Conservation (phyloP, 139 green algal genomes). For the Ettlia oleoabundans region DNA sequence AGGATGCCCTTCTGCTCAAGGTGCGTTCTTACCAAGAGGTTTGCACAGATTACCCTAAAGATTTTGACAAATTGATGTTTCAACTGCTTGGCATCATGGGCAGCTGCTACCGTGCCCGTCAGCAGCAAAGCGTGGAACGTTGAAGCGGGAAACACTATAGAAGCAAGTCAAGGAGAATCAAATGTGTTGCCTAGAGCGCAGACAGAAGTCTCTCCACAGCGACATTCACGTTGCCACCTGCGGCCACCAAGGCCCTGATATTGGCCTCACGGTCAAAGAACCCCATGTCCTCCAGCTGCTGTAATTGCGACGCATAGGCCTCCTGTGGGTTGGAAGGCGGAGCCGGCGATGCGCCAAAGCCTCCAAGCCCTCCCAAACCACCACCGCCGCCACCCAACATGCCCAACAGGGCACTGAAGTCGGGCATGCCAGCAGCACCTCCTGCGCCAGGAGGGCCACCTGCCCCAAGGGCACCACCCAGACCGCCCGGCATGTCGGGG, state of each 20-base stretch:
- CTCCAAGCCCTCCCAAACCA: slow-evolving; percentile 41
- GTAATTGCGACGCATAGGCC: slow-evolving; percentile 84
- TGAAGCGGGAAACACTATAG: too few relatives aligned
- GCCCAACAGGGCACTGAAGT: slow-evolving; percentile 34
- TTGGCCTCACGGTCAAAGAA: slow-evolving; percentile 83
- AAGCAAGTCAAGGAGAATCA: neutral
- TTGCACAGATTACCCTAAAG: too few relatives aligned
- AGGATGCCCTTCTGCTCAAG: too few relatives aligned
- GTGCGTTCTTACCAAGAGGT: too few relatives aligned
- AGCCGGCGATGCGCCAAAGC: slow-evolving; percentile 12
- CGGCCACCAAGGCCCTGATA: slow-evolving; percentile 71
- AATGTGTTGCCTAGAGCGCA: neutral
- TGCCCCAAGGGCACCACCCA: neutral
- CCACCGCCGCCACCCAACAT: slow-evolving; percentile 20
- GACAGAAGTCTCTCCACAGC: slow-evolving; percentile 88
- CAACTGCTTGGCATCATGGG: too few relatives aligned
- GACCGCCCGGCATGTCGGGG: neutral
- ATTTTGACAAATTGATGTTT: too few relatives aligned
- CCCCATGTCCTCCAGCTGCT: slow-evolving; percentile 95
- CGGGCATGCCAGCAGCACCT: slow-evolving; percentile 7
- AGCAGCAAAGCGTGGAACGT: too few relatives aligned
- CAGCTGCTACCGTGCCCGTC: too few relatives aligned
- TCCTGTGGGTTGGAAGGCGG: slow-evolving; percentile 75
- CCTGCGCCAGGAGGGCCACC: neutral
- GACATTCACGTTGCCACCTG: slow-evolving; percentile 88